phyloP scores from a whole-genome alignment of 2,329 filamentous ascomycete species.

The Neopestalotiopsis sp. region DNA sequence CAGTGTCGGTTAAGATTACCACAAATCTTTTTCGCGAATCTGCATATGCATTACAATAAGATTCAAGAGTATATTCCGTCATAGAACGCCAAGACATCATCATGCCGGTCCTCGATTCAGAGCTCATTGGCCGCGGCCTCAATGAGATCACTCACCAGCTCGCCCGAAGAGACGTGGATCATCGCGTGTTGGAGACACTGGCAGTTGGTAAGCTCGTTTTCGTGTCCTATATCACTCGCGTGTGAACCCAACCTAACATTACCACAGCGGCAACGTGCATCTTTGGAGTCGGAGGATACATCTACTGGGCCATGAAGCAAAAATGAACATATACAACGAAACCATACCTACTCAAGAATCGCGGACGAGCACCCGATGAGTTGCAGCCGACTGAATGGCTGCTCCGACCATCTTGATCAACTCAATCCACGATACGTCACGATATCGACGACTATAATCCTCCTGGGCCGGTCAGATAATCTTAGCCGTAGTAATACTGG shows the following conservation, averaged over 20 bases:
- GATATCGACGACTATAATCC: background rate
- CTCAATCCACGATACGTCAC: background rate
- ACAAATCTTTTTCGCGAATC: background rate
- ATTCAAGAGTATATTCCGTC: too few relatives aligned
- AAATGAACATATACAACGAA: background rate
- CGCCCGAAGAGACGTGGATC: conserved; percentile 11
- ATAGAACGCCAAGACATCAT: background rate
- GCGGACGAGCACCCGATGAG: background rate
- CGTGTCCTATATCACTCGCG: too few relatives aligned
- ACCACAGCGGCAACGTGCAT: conserved; percentile 15
- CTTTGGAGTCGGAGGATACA: conserved; percentile 17
- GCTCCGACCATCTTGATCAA: background rate
- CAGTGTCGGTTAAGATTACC: background rate
- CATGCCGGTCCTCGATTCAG: conserved; percentile 13
- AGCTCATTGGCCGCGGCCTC: conserved; percentile 14
- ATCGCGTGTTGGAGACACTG: conserved; percentile 13
- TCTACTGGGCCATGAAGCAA: conserved; percentile 17
- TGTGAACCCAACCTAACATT: too few relatives aligned
- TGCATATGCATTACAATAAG: background rate
- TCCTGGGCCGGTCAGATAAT: background rate
- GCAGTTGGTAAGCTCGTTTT: conserved; percentile 16
- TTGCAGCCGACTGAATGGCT: background rate
- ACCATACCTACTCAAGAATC: background rate
- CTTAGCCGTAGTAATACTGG: background rate
- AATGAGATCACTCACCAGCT: conserved; percentile 13